Base-by-base conservation (phyloP, 1,139 yeast species). In the Debaryomyces fabryi region DNA sequence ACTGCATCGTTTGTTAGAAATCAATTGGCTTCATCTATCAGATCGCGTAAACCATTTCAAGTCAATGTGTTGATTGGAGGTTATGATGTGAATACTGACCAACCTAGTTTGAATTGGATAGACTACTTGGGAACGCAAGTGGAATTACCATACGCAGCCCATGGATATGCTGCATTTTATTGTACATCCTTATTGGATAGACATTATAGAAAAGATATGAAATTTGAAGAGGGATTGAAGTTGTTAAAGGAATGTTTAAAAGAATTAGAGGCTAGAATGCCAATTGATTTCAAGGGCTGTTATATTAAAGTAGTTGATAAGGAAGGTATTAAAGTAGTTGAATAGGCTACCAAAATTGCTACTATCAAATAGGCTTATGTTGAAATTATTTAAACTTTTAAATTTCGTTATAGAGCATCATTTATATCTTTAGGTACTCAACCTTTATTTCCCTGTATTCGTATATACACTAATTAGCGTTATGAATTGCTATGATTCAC, bases 111-210 rank as follows among this genome's bases (percentile, higher is more conserved):
- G 63, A 85, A 88, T 64, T 91, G 95, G 86, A 88, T 95, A 58
- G 99, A 93, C 66, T 93, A 93, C 66, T 75, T 95, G 60, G 99
- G 99, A 3, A 90, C 99, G 3, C 83, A 86, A 57, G 96, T 86
- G 15, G 90, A 86, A 52, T 76, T 93, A 51, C 98, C 99, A 18
- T 93, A 95, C 64, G 97, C 96, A 10, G 96, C 97, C 2, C 97
- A 91, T 63, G 99, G 99, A 2, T 93, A 95, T 63, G 96, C 99
- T 32, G 96, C 96, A 2, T 95, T 91, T 69, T 93, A 93, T 68
- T 85, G 96, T 40, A 80, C 90, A 66, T 88, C 99, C 3, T 74
- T 93, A 54, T 78, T 95, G 59, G 99, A 93, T 72, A 91, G 87
- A 59, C 97, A 92, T 69, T 91, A 92, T 70, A 80, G 86, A 63